Conservation (phyloP, 2,329 filamentous ascomycete genomes). For the Xylaria sp. region DNA sequence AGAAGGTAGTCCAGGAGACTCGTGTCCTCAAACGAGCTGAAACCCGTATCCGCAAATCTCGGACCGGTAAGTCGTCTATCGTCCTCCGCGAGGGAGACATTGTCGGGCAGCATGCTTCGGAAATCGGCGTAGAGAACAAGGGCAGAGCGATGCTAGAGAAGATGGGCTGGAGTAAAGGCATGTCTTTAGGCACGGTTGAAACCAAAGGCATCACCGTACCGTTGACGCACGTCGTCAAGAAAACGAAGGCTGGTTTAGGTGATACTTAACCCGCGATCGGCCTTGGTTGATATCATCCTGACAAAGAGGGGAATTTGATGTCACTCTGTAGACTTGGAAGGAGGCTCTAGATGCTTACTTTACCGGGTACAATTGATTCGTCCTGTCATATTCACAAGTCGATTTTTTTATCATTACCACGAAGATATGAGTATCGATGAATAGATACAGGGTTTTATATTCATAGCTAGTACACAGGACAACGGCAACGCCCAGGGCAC, state of each 20-base stretch:
- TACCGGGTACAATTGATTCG: not conserved
- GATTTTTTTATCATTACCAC: not conserved
- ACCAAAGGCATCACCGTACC: slow-evolving; percentile 92
- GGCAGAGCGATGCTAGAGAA: slow-evolving; percentile 91
- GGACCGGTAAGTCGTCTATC: slow-evolving; percentile 53
- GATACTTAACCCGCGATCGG: slow-evolving; percentile 46
- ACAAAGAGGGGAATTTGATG: not conserved
- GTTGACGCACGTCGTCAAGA: slow-evolving; percentile 88
- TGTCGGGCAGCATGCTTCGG: slow-evolving; percentile 85
- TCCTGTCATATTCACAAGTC: not conserved
- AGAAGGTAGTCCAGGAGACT: slow-evolving; percentile 45
- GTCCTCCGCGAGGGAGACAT: slow-evolving; percentile 85
- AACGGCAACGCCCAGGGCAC: slow-evolving; percentile 9
- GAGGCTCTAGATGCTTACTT: not conserved
- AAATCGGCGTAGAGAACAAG: slow-evolving; percentile 83
- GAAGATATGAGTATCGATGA: not conserved
- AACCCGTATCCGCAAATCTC: slow-evolving; percentile 46
- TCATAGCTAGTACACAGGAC: not conserved
- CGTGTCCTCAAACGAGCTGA: slow-evolving; percentile 44
- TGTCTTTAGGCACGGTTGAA: slow-evolving; percentile 80
- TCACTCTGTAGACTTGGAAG: not conserved
- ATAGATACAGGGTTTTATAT: not conserved
- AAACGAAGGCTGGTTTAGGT: slow-evolving; percentile 85
- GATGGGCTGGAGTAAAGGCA: slow-evolving; percentile 95
- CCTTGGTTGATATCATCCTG: not conserved